Percentiles rank a stretch among this genome's conserved stretches.
Conservation (phyloP, 371 early-diverging fungal species). For the Enterocytospora artemiae region DNA sequence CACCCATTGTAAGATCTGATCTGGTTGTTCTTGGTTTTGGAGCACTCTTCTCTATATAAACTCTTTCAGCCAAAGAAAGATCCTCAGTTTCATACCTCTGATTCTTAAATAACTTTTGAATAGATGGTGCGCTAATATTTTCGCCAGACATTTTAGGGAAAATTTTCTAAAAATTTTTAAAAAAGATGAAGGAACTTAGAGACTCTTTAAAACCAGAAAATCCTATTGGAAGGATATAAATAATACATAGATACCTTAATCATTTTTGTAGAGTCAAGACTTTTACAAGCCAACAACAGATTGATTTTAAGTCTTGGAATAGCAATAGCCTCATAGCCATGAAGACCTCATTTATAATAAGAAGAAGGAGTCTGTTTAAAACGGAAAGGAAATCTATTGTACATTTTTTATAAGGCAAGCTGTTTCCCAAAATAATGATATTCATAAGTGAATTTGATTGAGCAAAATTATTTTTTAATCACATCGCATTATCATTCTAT, state of each 20-base stretch:
- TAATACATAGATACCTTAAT: not conserved
- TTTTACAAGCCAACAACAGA: too few relatives aligned
- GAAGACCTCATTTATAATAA: too few relatives aligned
- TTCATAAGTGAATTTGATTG: too few relatives aligned
- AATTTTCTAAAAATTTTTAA: constrained; percentile 25
- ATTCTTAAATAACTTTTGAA: constrained; percentile 14
- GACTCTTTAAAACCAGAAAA: constrained; percentile 50
- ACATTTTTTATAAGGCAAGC: too few relatives aligned
- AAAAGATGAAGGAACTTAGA: constrained; percentile 53
- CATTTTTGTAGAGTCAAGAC: not conserved
- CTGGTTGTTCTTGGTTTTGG: constrained; percentile 30
- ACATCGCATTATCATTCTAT: too few relatives aligned
- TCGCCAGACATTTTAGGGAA: constrained; percentile 36
- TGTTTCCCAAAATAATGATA: too few relatives aligned
- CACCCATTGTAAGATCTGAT: constrained; percentile 42
- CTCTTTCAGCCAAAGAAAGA: constrained; percentile 2
- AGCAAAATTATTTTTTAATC: too few relatives aligned
- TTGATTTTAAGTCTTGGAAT: too few relatives aligned
- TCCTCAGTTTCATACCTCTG: constrained; percentile 1
- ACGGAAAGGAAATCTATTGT: too few relatives aligned
- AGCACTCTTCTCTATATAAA: constrained; percentile 19
- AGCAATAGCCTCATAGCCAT: too few relatives aligned
- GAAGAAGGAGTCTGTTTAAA: too few relatives aligned
- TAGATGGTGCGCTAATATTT: constrained; percentile 18
- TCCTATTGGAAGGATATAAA: constrained; percentile 8